Percentiles rank a stretch among this genome's conserved stretches.
Evolutionary conservation across 2,329 filamentous ascomycete species (phyloP).

Genomic region (Calycina herbarum): DNA sequence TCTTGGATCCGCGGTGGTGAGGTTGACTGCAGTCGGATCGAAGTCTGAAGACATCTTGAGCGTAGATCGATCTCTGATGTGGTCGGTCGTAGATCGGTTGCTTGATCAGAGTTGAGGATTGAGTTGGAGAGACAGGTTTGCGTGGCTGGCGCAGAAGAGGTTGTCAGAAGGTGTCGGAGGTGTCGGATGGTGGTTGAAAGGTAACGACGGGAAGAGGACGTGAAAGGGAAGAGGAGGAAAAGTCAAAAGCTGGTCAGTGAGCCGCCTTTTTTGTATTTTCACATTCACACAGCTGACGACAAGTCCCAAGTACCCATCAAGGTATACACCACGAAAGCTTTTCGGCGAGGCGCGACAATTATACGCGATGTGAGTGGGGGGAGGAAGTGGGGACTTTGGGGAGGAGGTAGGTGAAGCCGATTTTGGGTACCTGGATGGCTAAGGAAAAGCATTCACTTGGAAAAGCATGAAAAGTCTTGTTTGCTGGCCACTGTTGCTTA

Average conservation of each 20-base stretch:
- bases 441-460: neutral
- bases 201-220: too few species aligned
- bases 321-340: neutral
- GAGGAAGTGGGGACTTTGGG: neutral
- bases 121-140: neutral
- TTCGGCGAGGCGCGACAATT: neutral
- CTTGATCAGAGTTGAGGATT: neutral
- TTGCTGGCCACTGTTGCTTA: neutral
- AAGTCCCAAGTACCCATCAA: neutral
- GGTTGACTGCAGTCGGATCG: constrained; percentile 46
- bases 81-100: neutral
- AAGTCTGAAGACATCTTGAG: constrained; percentile 29
- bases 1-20: constrained; percentile 43
- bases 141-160: too few species aligned
- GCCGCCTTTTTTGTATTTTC: neutral
- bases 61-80: neutral
- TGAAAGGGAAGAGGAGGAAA: too few species aligned
- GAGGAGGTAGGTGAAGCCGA: neutral
- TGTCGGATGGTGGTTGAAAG: too few species aligned
- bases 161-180: too few species aligned
- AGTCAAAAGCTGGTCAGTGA: too few species aligned
- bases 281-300: neutral
- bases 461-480: neutral
- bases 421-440: neutral
- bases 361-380: neutral